These are phyloP conservation scores for Avicennia marina DNA, from an alignment of 257 asterid species.

Conservation along the genomic window DNA sequence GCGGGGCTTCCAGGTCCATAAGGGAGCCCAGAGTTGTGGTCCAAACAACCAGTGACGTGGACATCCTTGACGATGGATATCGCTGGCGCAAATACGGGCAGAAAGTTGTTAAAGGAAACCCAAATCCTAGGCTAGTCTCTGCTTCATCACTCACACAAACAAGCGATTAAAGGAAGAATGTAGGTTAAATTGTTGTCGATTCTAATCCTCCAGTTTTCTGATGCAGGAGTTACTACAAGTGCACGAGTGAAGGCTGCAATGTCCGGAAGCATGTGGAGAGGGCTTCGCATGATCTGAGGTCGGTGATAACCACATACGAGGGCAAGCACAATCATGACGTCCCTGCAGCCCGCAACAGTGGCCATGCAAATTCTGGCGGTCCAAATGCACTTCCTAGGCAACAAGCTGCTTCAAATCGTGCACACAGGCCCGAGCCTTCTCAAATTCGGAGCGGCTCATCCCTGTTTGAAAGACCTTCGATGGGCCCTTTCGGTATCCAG, in stretches of 20 bases:
- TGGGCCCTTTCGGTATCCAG: conserved; percentile 36
- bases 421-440: conserved; percentile 52
- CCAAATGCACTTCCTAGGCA: conserved; percentile 18
- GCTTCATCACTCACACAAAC: no score
- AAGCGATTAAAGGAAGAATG: no score
- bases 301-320: conserved; percentile 78
- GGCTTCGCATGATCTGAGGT: conserved; percentile 77
- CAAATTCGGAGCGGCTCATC: conserved; percentile 35
- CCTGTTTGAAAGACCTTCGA: conserved; percentile 39
- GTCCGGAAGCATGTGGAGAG: conserved; percentile 86
- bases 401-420: conserved; percentile 34
- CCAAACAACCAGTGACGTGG: conserved; percentile 85
- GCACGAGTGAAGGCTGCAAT: conserved; percentile 75
- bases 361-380: conserved; percentile 40
- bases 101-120: conserved; percentile 86
- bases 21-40: conserved; percentile 86
- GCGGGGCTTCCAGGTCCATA: conserved; percentile 52
- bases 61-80: conserved; percentile 78
- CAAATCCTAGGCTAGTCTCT: conserved; percentile 61
- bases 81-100: conserved; percentile 91
- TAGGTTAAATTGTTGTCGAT: no score
- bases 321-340: conserved; percentile 88
- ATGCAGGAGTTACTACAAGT: conserved; percentile 86
- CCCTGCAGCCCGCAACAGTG: conserved; percentile 79
- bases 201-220: neutral